phyloP scores from a whole-genome alignment of 2,329 filamentous ascomycete species.

The Venturiaceae sp. region DNA sequence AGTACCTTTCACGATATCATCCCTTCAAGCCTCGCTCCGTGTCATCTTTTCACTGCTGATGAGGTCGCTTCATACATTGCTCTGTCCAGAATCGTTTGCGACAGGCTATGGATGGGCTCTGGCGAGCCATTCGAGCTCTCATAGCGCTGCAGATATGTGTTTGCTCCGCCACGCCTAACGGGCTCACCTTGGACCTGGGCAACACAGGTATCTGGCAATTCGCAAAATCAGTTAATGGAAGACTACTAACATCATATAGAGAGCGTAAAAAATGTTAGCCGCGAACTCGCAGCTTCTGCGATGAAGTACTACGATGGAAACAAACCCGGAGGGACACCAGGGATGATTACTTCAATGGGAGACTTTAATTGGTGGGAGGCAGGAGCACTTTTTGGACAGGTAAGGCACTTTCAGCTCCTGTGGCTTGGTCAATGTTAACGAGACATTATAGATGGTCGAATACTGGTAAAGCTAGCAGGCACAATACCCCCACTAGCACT shows the following conservation, averaged over 20 bases:
- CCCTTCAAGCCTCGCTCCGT: neutral
- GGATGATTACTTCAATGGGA: slow-evolving; percentile 1
- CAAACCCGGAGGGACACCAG: slow-evolving; percentile 8
- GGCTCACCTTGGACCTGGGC: neutral
- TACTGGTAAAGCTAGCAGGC: slow-evolving; percentile 3
- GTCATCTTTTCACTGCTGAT: neutral
- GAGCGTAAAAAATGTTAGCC: slow-evolving; percentile 1
- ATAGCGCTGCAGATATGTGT: neutral
- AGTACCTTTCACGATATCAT: neutral
- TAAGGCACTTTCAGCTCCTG: neutral
- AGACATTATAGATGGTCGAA: slow-evolving; percentile 4
- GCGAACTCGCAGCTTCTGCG: slow-evolving; percentile 3
- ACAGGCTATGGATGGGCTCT: slow-evolving; percentile 1
- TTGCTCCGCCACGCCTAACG: neutral
- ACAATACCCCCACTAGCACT: neutral
- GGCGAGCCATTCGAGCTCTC: slow-evolving; percentile 4
- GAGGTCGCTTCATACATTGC: neutral
- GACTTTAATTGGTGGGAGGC: slow-evolving; percentile 9
- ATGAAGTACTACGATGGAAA: slow-evolving; percentile 9
- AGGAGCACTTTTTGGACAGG: slow-evolving; percentile 6
- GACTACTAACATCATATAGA: neutral
- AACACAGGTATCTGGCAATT: neutral
- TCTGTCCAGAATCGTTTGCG: neutral
- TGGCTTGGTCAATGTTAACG: neutral
- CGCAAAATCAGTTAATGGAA: neutral